These are phyloP conservation scores for Trichoderma asperelloides DNA, from an alignment of 495 filamentous ascomycete species.

Conservation along the genomic window DNA sequence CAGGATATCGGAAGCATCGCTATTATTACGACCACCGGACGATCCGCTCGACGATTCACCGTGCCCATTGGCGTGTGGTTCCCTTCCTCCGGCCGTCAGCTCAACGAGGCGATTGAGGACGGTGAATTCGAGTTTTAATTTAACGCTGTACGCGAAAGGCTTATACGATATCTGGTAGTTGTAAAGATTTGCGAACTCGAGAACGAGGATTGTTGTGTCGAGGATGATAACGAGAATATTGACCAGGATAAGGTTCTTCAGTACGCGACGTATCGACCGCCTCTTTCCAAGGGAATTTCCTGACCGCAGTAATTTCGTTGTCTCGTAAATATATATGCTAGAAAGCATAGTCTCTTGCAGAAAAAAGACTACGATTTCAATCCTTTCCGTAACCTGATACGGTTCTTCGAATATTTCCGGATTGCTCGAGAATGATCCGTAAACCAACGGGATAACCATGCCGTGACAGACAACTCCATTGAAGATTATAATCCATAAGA, in stretches of 20 bases:
- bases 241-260: constrained; percentile 47
- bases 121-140: constrained; percentile 55
- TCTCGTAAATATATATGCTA: constrained; percentile 50
- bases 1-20: neutral
- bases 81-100: constrained; percentile 1
- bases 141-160: constrained; percentile 52
- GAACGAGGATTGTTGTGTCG: constrained; percentile 32
- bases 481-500: constrained; percentile 35
- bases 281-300: neutral
- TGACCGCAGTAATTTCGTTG: constrained; percentile 32
- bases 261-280: constrained; percentile 25
- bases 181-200: constrained; percentile 46
- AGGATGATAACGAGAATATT: constrained; percentile 34
- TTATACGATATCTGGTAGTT: constrained; percentile 49
- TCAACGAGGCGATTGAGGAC: constrained; percentile 47
- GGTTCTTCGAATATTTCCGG: constrained; percentile 27
- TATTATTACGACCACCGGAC: neutral
- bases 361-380: constrained; percentile 48
- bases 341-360: constrained; percentile 51
- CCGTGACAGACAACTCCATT: constrained; percentile 47
- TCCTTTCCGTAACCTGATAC: constrained; percentile 48
- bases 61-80: neutral
- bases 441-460: constrained; percentile 49
- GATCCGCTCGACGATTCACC: neutral
- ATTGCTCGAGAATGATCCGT: constrained; percentile 33